Evolutionary conservation across 495 filamentous ascomycete species (phyloP).

Genomic region (Echria macrotheca): DNA sequence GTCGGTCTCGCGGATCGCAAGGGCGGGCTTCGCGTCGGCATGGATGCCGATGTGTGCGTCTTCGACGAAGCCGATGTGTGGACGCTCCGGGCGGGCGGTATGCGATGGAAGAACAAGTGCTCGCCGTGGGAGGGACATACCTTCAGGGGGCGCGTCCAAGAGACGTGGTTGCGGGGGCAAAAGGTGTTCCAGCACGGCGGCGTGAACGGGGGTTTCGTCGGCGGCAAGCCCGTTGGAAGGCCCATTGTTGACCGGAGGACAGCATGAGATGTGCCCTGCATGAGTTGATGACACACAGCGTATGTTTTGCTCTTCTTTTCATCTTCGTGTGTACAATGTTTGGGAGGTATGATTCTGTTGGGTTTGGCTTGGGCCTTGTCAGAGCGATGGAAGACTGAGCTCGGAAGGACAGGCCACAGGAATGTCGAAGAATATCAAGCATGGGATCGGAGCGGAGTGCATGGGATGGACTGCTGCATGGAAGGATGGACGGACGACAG

Average conservation of each 20-base stretch:
- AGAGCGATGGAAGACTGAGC: not conserved
- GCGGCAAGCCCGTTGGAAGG: conserved; percentile 33
- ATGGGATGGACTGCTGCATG: no score
- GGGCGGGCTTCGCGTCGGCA: conserved; percentile 75
- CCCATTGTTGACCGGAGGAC: conserved; percentile 41
- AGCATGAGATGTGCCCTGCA: conserved; percentile 7
- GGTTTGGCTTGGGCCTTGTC: not conserved
- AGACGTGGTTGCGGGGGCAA: conserved; percentile 84
- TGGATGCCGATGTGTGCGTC: conserved; percentile 87
- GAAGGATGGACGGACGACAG: not conserved
- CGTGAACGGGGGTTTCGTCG: conserved; percentile 35
- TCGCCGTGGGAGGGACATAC: conserved; percentile 83
- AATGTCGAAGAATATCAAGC: no score
- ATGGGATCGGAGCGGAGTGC: no score
- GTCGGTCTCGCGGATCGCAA: conserved; percentile 81
- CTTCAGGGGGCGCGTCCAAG: conserved; percentile 73
- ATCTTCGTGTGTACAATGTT: not conserved
- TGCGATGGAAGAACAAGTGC: conserved; percentile 95
- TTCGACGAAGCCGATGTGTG: conserved; percentile 84
- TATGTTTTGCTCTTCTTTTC: not conserved
- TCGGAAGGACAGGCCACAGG: no score
- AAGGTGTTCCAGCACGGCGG: conserved; percentile 60
- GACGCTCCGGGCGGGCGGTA: conserved; percentile 55
- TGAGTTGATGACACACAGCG: not conserved
- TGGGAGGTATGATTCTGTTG: not conserved